A percentile compares a stretch with the other conserved stretches of the same genome.
These are phyloP conservation scores for Tephrocybe sp. DNA, from an alignment of 768 basidiomycete genomes.

Conservation along the genomic window DNA sequence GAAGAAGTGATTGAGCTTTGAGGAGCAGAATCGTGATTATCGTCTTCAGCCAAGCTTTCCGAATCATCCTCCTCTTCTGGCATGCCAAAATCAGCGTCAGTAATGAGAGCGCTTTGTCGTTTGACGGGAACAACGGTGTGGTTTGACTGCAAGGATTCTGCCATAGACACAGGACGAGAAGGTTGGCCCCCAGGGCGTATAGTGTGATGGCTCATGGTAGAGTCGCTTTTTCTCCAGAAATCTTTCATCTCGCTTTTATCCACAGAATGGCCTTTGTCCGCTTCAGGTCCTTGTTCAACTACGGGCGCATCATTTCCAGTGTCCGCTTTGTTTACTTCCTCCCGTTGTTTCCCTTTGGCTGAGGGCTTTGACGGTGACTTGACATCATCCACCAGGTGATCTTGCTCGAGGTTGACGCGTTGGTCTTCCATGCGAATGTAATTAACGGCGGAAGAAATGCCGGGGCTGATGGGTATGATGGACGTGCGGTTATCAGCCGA, in stretches of 20 bases:
- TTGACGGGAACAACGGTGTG: constrained; percentile 70
- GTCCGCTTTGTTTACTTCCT: constrained; percentile 19
- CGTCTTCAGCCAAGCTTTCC: constrained; percentile 7
- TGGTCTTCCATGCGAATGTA: constrained; percentile 44
- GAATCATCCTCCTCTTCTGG: constrained; percentile 50
- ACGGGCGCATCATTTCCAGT: constrained; percentile 2
- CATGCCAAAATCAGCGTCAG: constrained; percentile 65
- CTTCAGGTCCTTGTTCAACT: constrained; percentile 5
- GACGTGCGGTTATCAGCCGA: constrained; percentile 42
- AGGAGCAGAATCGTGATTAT: not conserved
- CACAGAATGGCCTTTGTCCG: constrained; percentile 4
- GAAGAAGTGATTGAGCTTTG: constrained; percentile 25
- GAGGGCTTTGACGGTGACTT: not conserved
- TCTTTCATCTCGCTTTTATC: constrained; percentile 54
- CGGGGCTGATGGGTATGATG: constrained; percentile 55
- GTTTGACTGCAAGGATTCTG: constrained; percentile 72
- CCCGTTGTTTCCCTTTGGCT: constrained; percentile 7
- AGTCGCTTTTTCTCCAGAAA: constrained; percentile 77
- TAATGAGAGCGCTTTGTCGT: constrained; percentile 64
- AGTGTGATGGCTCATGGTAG: constrained; percentile 75
- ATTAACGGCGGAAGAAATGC: constrained; percentile 55
- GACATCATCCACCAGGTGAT: not conserved
- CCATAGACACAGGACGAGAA: constrained; percentile 74
- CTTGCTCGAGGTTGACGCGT: constrained; percentile 2
- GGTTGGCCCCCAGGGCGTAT: constrained; percentile 57